Conservation (phyloP, 1,139 yeast genomes). For the Kodamaea alishanica region DNA sequence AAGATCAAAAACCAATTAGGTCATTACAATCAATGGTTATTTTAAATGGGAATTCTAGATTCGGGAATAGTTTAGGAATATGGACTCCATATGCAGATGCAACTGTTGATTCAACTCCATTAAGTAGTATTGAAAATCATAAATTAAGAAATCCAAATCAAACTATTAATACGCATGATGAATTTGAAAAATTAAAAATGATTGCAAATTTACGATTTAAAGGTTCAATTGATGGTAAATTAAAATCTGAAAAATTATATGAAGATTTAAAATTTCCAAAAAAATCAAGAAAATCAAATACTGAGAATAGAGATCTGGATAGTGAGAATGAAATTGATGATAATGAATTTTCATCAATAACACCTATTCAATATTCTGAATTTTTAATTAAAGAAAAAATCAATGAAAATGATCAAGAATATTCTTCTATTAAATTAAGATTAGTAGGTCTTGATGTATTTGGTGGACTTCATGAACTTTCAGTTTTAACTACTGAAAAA, state of each 20-base stretch:
- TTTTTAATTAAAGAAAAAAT: slow-evolving; percentile 34
- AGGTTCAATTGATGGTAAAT: slow-evolving; percentile 40
- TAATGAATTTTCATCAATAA: slow-evolving; percentile 44
- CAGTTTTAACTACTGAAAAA: slow-evolving; percentile 32
- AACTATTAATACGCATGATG: neutral
- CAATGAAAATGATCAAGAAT: slow-evolving; percentile 10
- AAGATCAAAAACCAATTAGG: slow-evolving; percentile 45
- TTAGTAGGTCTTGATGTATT: slow-evolving; percentile 72
- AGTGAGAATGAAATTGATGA: slow-evolving; percentile 18
- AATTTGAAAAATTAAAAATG: slow-evolving; percentile 22
- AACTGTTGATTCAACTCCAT: slow-evolving; percentile 58
- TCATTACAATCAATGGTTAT: slow-evolving; percentile 54
- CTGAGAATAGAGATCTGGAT: slow-evolving; percentile 18
- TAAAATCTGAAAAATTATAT: slow-evolving; percentile 32
- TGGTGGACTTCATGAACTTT: slow-evolving; percentile 74
- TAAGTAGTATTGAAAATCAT: slow-evolving; percentile 41
- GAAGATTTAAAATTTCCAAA: slow-evolving; percentile 27
- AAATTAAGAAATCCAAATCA: slow-evolving; percentile 6
- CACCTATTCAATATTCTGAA: slow-evolving; percentile 53
- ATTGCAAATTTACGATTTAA: slow-evolving; percentile 55
- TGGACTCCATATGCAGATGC: slow-evolving; percentile 74
- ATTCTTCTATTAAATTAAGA: slow-evolving; percentile 41
- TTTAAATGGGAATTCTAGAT: slow-evolving; percentile 58
- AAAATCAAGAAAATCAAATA: slow-evolving; percentile 11
- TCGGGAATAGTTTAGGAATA: slow-evolving; percentile 55